Evolutionary conservation across 2,329 filamentous ascomycete genomes (phyloP), one percentile per base, ranked within the genome.

Genomic region (Lomentospora prolificans): DNA sequence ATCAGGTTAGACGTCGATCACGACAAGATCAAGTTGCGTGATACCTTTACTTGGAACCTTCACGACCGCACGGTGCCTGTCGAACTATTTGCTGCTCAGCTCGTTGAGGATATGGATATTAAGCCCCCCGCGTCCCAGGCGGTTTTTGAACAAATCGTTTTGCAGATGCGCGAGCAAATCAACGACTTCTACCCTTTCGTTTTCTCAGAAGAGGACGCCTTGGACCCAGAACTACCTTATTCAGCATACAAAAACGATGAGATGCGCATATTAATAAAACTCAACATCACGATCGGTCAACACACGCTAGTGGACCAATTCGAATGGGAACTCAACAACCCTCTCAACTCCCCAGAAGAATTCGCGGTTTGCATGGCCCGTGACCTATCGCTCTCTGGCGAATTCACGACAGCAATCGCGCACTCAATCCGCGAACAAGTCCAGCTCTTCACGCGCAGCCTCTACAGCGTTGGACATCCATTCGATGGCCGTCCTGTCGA

Each of bases 291-390:
- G 5, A 96, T 99, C 65, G 94, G 92, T 41, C 87, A 89, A 60
- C 89, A 95, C 66, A 97, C 91, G 0, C 77, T 99, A 25, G 86
- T 96, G 33, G 94, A 99, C 65, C 94, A 97, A 67, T 97, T 99
- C 59, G 94, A 99, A 70, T 99, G 94, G 94, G 94, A 99, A 64
- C 90, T 97, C 67, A 97, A 97, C 71, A 95, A 96, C 67, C 87
- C 91, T 0, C 75, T 86, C 55, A 99, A 99, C 69, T 95, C 88
- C 0, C 90, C 94, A 2, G 94, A 99, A 71, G 90, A 95, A 57
- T 99, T 99, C 68, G 94, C 94, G 25, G 77, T 82, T 59, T 85
- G 85, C 66, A 95, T 97, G 89, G 85, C 91, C 0, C 82, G 84
- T 58, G 94, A 99, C 65, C 78, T 99, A 25, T 91, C 91, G 3